Evolutionary conservation across 768 basidiomycete species (phyloP), one percentile per base, ranked within the genome.

Genomic region (Russula abietina): DNA sequence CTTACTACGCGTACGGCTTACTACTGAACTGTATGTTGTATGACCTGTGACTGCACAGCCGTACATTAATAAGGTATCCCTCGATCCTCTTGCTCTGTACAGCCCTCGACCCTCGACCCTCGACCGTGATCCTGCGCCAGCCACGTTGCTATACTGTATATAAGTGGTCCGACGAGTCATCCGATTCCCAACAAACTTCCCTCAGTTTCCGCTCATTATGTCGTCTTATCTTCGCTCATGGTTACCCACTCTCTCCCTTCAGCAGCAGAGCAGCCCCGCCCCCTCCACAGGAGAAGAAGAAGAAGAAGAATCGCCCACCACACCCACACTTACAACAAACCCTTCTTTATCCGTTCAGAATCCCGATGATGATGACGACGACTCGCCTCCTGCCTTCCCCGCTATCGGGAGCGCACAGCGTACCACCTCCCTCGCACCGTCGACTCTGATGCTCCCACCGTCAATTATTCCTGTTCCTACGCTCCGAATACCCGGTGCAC

Each of bases 321-420:
- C 45, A 73, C 76, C 64, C 78, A 81, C 41, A 73, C 76, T 63
- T 78, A 81, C 56, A 66, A 78, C n/a, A 30, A 30, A 71, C 65
- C 76, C 71, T 75, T 71, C 55, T 76, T 75, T 12, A 75, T 71
- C 16, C 70, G 71, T 57, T 12, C 76, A 73, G 46, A 71, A 70
- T 64, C 74, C 79, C 57, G 76, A 74, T 59, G 80, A 86, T 62
- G 83, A 91, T 57, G 76, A 74, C 58, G 80, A 86, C 62, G 83
- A 91, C 67, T 68, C 69, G 14, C 85, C 90, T 8, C 90, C 91
- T 12, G 82, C 85, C 1, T 93, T 93, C 71, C 91, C 91, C 28
- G 81, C 80, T 56, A 75, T 84, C 4, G 79, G 79, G 70, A 91
- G 90, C 65, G 87, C 85, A 4, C 91, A 93, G 69, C 83, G 90